Evolutionary conservation across 169 alveolate species (phyloP), one percentile per base, ranked within the genome.

Genomic region (Blepharisma undulans): DNA sequence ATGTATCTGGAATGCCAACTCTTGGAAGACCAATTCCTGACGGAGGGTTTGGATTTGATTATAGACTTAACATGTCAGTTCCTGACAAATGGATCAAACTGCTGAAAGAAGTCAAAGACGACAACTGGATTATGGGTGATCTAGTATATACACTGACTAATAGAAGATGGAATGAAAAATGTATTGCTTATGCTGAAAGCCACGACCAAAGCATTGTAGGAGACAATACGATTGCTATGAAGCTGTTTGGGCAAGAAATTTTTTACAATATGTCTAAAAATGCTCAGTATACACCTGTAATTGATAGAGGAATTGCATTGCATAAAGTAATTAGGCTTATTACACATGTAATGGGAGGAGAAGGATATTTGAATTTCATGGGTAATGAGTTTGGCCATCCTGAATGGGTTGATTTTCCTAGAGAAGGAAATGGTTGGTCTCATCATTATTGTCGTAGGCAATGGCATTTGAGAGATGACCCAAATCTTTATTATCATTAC

Each of bases 31-130:
- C 98, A 2, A 90, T 97, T 22, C 95, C 94, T 77, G 98, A 97
- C 77, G 99, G 99, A 21, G 99, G 99, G 16, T 91, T 97, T 34
- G 99, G 99, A 34, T 98, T 98, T 93, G 98, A 98, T 92, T 97
- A 90, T 85, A 95, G 99, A 80, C 96, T 97, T 78, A 96, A 96
- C 82, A 97, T 97, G 98, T 94, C 96, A 72, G 94, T 96, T 19
- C 96, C 98, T 48, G 98, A 96, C 90, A 59, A 93, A 88, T 97
- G 98, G 98, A 96, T 96, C 78, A 92, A 97, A 77, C 81, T 90
- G 33, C 76, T 95, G 21, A 97, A 96, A 87, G 97, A 97, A 84
- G 30, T 79, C 8, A 92, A 86, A 79, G 98, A 97, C 89, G 98
- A 97, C 34, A 94, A 96, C 33, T 97, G 98, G 98, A 93, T 93